Evolutionary conservation across 1,284 basidiomycete genomes (phyloP).

Genomic region (Marasmius tenuissimus): DNA sequence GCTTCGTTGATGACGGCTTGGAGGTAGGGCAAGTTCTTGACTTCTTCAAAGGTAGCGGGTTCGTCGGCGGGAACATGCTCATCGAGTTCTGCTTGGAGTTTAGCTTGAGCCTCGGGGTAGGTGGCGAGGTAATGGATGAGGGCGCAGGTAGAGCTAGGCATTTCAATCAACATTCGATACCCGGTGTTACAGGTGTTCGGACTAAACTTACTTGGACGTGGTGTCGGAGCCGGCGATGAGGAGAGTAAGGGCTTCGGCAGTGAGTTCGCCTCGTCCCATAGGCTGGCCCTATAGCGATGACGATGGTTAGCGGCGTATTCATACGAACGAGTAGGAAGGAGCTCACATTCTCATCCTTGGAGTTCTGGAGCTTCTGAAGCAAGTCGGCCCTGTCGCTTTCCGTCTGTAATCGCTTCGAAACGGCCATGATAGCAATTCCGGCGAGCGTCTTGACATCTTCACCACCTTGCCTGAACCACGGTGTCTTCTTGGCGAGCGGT

Average conservation of each 20-base stretch:
- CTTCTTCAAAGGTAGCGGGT: slow-evolving; percentile 20
- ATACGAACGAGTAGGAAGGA: background rate
- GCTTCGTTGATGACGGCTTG: slow-evolving; percentile 33
- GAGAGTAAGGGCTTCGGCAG: slow-evolving; percentile 30
- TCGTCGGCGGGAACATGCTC: slow-evolving; percentile 12
- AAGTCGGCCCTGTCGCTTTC: slow-evolving; percentile 23
- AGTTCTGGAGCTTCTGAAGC: slow-evolving; percentile 22
- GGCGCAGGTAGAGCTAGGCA: slow-evolving; percentile 16
- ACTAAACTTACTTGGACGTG: slow-evolving; percentile 28
- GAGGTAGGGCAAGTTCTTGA: slow-evolving; percentile 29
- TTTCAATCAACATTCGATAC: slow-evolving; percentile 1
- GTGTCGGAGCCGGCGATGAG: slow-evolving; percentile 38
- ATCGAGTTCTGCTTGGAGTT: slow-evolving; percentile 22
- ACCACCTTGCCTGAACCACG: slow-evolving; percentile 15
- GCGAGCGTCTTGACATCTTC: slow-evolving; percentile 14
- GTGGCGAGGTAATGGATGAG: slow-evolving; percentile 18
- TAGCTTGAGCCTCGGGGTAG: slow-evolving; percentile 17
- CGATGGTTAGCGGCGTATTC: background rate
- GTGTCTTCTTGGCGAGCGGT: slow-evolving; percentile 38
- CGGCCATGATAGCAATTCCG: slow-evolving; percentile 19
- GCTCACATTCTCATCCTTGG: slow-evolving; percentile 15
- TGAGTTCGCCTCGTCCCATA: slow-evolving; percentile 21
- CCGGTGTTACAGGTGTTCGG: slow-evolving; percentile 19
- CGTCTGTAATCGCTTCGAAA: slow-evolving; percentile 11
- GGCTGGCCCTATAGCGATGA: slow-evolving; percentile 5